A percentile compares a stretch with the other conserved stretches of the same genome.
phyloP scores from a whole-genome alignment of 1,284 basidiomycete genomes.

The Schizopora paradoxa region DNA sequence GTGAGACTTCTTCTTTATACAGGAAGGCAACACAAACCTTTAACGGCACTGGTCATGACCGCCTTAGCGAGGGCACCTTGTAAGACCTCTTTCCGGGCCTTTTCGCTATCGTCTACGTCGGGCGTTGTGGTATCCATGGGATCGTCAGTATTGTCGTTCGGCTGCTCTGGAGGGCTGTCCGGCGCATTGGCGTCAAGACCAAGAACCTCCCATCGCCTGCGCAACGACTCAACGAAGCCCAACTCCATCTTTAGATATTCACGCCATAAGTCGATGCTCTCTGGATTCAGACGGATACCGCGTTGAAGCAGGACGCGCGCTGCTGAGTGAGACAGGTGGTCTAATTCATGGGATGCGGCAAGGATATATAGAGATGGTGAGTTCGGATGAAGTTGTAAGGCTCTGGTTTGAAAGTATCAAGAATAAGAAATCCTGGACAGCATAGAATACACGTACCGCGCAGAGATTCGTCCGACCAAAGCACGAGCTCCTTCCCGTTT shows the following conservation, averaged over 20 bases:
- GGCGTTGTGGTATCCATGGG: too few species aligned
- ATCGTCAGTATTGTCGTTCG: conserved; percentile 31
- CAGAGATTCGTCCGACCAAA: conserved; percentile 73
- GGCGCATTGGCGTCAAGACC: conserved; percentile 42
- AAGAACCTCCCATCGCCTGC: conserved; percentile 76
- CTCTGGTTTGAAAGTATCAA: conserved; percentile 39
- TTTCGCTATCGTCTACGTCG: conserved; percentile 38
- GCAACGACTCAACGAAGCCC: conserved; percentile 79
- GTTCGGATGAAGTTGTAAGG: conserved; percentile 82
- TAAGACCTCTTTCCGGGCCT: conserved; percentile 57
- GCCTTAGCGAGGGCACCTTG: conserved; percentile 67
- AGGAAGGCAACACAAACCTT: conserved; percentile 42
- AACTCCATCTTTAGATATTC: conserved; percentile 92
- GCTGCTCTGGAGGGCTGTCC: conserved; percentile 22
- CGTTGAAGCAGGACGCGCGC: conserved; percentile 84
- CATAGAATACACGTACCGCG: conserved; percentile 54
- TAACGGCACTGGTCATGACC: conserved; percentile 57
- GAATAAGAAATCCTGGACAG: not conserved
- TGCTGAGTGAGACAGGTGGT: conserved; percentile 70
- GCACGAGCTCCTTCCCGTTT: conserved; percentile 76
- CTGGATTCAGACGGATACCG: conserved; percentile 72
- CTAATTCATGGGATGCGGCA: conserved; percentile 82
- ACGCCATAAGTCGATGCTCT: conserved; percentile 72
- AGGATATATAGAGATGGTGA: conserved; percentile 79
- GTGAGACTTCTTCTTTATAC: too few species aligned